Evolutionary conservation across 2,329 filamentous ascomycete genomes (phyloP).

Genomic region (Botrytis deweyae): DNA sequence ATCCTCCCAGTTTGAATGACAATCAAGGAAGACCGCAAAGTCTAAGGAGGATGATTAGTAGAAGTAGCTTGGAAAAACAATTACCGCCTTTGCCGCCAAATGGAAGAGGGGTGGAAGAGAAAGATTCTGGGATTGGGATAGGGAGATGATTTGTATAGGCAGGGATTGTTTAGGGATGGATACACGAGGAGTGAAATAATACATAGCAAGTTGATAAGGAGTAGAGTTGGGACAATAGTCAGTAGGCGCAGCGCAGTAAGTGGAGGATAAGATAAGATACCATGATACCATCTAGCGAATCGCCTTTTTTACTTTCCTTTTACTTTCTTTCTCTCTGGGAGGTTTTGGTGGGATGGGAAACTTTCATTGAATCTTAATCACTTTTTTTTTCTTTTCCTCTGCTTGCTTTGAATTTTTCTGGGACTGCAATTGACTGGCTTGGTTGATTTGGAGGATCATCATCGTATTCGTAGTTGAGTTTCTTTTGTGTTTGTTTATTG

Average conservation of each 20-base stretch:
- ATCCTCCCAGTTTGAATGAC: conserved; percentile 23
- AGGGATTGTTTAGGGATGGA: neutral
- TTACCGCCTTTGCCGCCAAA: conserved; percentile 54
- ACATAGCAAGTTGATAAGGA: neutral
- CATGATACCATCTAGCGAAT: conserved; percentile 23
- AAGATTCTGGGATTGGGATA: conserved; percentile 12
- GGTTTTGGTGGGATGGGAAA: neutral
- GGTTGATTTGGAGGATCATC: neutral
- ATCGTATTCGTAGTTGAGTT: neutral
- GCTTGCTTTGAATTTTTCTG: neutral
- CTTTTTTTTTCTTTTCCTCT: neutral
- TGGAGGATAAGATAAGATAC: conserved; percentile 16
- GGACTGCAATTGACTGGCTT: conserved; percentile 4
- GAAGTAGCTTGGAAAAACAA: conserved; percentile 60
- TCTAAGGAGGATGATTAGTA: conserved; percentile 43
- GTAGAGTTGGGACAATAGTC: neutral
- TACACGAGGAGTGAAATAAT: neutral
- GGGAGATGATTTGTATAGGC: neutral
- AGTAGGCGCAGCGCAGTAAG: conserved; percentile 1
- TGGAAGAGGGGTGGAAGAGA: conserved; percentile 4
- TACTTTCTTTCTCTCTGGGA: conserved; percentile 2
- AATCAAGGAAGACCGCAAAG: conserved; percentile 5
- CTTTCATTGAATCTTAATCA: conserved; percentile 7
- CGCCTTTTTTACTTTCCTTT: neutral
- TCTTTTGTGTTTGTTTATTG: conserved; percentile 7